phyloP scores from a whole-genome alignment of 345 rosid genomes.

The Syzygium aromaticum region DNA sequence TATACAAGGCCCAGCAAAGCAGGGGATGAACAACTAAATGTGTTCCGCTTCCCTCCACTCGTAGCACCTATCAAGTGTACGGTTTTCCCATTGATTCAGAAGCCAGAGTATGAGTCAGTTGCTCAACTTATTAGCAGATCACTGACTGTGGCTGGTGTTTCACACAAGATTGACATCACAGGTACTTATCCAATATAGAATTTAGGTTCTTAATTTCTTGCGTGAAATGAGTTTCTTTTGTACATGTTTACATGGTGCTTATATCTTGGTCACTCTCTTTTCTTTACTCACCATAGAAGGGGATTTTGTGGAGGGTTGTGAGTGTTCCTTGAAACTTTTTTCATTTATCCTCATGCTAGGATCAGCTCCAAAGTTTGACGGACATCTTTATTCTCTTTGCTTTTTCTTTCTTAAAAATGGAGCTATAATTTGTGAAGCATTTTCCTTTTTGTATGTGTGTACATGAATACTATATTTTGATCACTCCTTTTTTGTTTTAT shows the following conservation, averaged over 20 bases:
- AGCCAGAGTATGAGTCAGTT: conserved; percentile 69
- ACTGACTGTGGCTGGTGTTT: conserved; percentile 69
- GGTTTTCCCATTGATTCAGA: conserved; percentile 89
- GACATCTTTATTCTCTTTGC: neutral
- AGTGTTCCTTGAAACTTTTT: neutral
- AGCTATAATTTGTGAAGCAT: neutral
- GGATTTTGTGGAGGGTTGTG: neutral
- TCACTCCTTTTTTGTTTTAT: neutral
- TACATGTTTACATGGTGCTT: neutral
- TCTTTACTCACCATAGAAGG: neutral
- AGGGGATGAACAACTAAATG: conserved; percentile 78
- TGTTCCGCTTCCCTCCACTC: conserved; percentile 84
- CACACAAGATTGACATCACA: conserved; percentile 86
- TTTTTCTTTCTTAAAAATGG: neutral
- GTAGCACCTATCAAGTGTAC: conserved; percentile 94
- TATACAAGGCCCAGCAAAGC: conserved; percentile 82
- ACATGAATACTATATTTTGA: neutral
- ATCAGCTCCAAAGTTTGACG: neutral
- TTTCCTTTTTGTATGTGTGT: neutral
- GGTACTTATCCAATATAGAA: conserved; percentile 24
- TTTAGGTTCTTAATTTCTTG: neutral
- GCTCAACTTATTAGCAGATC: conserved; percentile 63
- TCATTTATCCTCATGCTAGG: neutral
- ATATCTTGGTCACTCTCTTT: neutral
- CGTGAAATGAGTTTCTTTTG: neutral